Percentiles rank a stretch among this genome's conserved stretches.
These are phyloP conservation scores for Aspergillus panamensis DNA, from an alignment of 495 filamentous ascomycete species.

Conservation along the genomic window DNA sequence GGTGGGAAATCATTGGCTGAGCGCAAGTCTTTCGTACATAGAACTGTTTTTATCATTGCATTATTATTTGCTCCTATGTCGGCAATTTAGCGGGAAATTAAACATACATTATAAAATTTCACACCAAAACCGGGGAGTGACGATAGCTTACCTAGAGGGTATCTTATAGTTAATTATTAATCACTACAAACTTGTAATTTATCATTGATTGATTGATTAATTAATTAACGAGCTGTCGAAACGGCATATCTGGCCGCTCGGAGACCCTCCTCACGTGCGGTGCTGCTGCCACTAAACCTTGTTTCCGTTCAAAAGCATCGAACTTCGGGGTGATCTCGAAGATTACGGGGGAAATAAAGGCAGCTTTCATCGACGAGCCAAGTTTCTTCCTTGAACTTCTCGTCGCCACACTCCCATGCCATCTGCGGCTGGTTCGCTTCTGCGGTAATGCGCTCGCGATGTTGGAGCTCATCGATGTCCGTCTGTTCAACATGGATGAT, in stretches of 20 bases:
- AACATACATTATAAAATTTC: no score
- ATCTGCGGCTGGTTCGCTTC: constrained; percentile 25
- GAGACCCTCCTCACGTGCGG: constrained; percentile 22
- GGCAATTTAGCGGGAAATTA: no score
- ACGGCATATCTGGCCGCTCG: constrained; percentile 26
- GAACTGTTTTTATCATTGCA: neutral
- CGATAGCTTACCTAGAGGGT: no score
- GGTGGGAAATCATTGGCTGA: neutral
- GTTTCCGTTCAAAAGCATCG: neutral
- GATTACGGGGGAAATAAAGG: neutral
- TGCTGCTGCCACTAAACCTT: constrained; percentile 3
- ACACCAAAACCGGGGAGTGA: no score
- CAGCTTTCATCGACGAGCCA: neutral
- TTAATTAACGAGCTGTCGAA: constrained; percentile 4
- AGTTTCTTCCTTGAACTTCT: neutral
- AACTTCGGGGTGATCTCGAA: neutral
- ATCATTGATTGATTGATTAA: neutral
- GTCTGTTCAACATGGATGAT: constrained; percentile 37
- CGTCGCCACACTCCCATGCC: constrained; percentile 28
- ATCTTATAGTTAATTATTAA: neutral
- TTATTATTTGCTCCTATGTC: no score
- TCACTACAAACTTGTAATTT: neutral
- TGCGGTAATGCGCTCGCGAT: constrained; percentile 46
- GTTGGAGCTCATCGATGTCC: constrained; percentile 41
- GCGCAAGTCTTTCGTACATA: constrained; percentile 6